phyloP scores from a whole-genome alignment of 2,329 filamentous ascomycete genomes.

The Hymenotorrendiella dingleyae region DNA sequence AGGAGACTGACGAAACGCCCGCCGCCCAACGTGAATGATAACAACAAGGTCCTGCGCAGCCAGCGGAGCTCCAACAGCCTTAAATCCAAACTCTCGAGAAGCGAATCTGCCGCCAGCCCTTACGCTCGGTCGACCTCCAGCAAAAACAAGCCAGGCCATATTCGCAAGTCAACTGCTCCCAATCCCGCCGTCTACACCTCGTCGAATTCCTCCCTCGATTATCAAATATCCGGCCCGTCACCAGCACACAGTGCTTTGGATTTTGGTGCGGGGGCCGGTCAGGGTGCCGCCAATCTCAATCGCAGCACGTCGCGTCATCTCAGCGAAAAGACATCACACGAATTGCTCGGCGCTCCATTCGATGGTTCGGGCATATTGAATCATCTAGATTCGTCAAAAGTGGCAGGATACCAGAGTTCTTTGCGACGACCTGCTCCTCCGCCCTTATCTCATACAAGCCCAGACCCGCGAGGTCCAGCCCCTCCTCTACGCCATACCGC shows the following conservation, averaged over 20 bases:
- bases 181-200: conserved; percentile 40
- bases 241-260: conserved; percentile 26
- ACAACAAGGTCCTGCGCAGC: conserved; percentile 53
- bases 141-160: conserved; percentile 18
- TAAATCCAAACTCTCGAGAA: too few relatives aligned
- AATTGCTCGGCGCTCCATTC: conserved; percentile 59
- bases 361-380: conserved; percentile 57
- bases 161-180: conserved; percentile 37
- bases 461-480: conserved; percentile 47
- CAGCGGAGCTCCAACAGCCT: conserved; percentile 60
- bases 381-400: conserved; percentile 46
- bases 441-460: conserved; percentile 44
- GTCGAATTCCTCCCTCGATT: conserved; percentile 31
- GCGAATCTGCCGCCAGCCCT: conserved; percentile 56
- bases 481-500: conserved; percentile 59
- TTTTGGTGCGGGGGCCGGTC: conserved; percentile 16
- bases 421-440: conserved; percentile 38
- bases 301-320: conserved; percentile 33
- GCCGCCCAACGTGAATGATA: too few relatives aligned
- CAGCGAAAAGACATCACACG: conserved; percentile 45
- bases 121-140: conserved; percentile 10
- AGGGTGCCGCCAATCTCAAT: conserved; percentile 25
- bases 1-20: conserved; percentile 62
- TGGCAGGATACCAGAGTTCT: conserved; percentile 30
- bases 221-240: conserved; percentile 26